A percentile compares a stretch with the other conserved stretches of the same genome.
These are phyloP conservation scores for Chalaropsis ovoidea DNA, from an alignment of 2,329 filamentous ascomycete genomes.

Conservation along the genomic window DNA sequence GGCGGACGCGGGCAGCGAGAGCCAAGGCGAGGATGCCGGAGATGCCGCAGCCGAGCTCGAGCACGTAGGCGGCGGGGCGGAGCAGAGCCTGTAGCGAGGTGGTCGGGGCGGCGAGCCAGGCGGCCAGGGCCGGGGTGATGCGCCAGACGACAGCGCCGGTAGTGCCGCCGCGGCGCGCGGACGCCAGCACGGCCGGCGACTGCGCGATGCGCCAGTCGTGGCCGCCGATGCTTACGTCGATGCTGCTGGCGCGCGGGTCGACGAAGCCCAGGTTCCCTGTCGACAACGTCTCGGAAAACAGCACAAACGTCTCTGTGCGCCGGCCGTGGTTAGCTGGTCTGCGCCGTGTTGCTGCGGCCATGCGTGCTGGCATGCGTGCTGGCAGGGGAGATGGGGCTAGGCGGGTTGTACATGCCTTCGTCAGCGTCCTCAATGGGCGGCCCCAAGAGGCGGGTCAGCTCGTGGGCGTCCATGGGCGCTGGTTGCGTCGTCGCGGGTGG, in stretches of 20 bases:
- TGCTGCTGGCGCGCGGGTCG: constrained; percentile 53
- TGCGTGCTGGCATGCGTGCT: too few relatives aligned
- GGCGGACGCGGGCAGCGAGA: constrained; percentile 46
- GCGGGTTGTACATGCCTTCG: constrained; percentile 35
- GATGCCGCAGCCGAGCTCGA: constrained; percentile 85
- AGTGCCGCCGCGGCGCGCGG: constrained; percentile 54
- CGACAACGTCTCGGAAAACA: constrained; percentile 68
- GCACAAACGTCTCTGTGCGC: constrained; percentile 65
- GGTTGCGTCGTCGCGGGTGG: not conserved
- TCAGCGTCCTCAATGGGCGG: constrained; percentile 40
- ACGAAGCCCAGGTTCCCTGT: constrained; percentile 77
- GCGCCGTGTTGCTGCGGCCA: not conserved
- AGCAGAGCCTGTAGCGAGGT: constrained; percentile 50
- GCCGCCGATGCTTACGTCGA: constrained; percentile 59
- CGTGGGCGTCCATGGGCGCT: constrained; percentile 16
- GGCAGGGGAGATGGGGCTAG: constrained; percentile 10
- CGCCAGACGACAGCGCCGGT: constrained; percentile 72
- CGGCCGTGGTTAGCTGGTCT: not conserved
- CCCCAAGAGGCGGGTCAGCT: constrained; percentile 23
- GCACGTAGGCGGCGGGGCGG: constrained; percentile 43
- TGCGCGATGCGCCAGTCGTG: constrained; percentile 69
- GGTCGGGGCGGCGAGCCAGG: constrained; percentile 57
- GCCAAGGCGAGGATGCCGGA: constrained; percentile 67
- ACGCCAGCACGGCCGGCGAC: constrained; percentile 71
- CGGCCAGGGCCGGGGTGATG: constrained; percentile 71